Evolutionary conservation across 345 rosid genomes (phyloP).

Genomic region (Populus ilicifolia): DNA sequence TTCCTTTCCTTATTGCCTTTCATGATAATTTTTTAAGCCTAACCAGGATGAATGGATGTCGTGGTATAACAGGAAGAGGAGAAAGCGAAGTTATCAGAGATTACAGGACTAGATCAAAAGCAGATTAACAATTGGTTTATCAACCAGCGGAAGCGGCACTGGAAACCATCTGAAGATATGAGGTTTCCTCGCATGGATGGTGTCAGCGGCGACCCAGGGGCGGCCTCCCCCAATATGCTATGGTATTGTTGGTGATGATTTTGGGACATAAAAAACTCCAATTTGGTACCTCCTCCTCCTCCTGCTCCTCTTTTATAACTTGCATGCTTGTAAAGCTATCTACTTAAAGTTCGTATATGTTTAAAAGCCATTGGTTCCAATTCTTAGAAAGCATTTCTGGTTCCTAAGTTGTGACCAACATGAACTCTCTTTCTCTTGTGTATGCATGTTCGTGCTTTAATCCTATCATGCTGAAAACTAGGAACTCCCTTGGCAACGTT

Average conservation of each 20-base stretch:
- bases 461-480: background rate
- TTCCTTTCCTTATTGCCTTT: background rate
- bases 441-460: background rate
- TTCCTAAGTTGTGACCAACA: background rate
- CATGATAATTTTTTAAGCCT: background rate
- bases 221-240: slow-evolving; percentile 11
- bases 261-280: background rate
- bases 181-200: slow-evolving; percentile 44
- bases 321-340: background rate
- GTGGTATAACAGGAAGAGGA: slow-evolving; percentile 49
- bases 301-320: background rate
- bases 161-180: slow-evolving; percentile 30
- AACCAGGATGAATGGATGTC: background rate
- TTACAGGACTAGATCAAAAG: slow-evolving; percentile 20
- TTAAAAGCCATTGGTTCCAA: background rate
- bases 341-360: background rate
- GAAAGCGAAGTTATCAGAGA: slow-evolving; percentile 42
- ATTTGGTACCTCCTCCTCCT: background rate
- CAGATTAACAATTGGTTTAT: slow-evolving; percentile 29
- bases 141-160: slow-evolving; percentile 30
- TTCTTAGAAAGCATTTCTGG: background rate
- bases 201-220: slow-evolving; percentile 7
- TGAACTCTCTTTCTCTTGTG: background rate
- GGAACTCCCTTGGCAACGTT: no score
- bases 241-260: slow-evolving; percentile 1